A percentile compares a stretch with the other conserved stretches of the same genome.
Evolutionary conservation across 2,329 filamentous ascomycete species (phyloP).

Genomic region (Venturia effusa): DNA sequence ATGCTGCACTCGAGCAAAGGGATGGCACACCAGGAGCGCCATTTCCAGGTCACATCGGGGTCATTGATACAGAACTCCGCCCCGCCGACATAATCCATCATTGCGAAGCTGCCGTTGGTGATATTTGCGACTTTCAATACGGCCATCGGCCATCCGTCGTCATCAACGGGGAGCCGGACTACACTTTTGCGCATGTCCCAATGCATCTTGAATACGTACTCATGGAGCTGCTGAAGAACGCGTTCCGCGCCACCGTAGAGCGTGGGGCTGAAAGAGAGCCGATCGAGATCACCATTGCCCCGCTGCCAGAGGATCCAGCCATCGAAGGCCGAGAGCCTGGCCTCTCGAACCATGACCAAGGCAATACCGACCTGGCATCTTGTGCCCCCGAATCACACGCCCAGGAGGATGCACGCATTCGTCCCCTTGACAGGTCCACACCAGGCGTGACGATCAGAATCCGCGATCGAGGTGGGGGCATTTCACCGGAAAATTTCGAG

Average conservation of each 20-base stretch:
- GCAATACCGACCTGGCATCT: slow-evolving; percentile 23
- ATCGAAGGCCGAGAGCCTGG: slow-evolving; percentile 11
- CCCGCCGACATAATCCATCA: slow-evolving; percentile 72
- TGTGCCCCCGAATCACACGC: slow-evolving; percentile 11
- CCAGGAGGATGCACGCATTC: slow-evolving; percentile 20
- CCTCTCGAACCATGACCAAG: slow-evolving; percentile 26
- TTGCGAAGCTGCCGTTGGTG: slow-evolving; percentile 83
- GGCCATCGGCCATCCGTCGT: slow-evolving; percentile 71
- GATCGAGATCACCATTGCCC: slow-evolving; percentile 85
- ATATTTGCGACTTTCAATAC: slow-evolving; percentile 95
- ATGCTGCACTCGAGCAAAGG: slow-evolving; percentile 1
- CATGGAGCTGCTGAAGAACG: slow-evolving; percentile 93
- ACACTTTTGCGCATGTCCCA: slow-evolving; percentile 87
- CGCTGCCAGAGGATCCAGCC: slow-evolving; percentile 40
- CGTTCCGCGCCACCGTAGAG: slow-evolving; percentile 88
- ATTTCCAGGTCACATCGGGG: slow-evolving; percentile 68
- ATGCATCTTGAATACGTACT: slow-evolving; percentile 97
- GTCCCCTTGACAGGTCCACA: slow-evolving; percentile 38
- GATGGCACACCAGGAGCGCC: not conserved
- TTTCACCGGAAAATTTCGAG: slow-evolving; percentile 68
- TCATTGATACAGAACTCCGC: slow-evolving; percentile 82
- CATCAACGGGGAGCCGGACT: slow-evolving; percentile 75
- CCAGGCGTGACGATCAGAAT: slow-evolving; percentile 93
- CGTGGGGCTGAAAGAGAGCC: slow-evolving; percentile 68
- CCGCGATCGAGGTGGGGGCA: slow-evolving; percentile 88